phyloP scores from a whole-genome alignment of 176 grass and related monocot species.

The Zoysia pacifica region DNA sequence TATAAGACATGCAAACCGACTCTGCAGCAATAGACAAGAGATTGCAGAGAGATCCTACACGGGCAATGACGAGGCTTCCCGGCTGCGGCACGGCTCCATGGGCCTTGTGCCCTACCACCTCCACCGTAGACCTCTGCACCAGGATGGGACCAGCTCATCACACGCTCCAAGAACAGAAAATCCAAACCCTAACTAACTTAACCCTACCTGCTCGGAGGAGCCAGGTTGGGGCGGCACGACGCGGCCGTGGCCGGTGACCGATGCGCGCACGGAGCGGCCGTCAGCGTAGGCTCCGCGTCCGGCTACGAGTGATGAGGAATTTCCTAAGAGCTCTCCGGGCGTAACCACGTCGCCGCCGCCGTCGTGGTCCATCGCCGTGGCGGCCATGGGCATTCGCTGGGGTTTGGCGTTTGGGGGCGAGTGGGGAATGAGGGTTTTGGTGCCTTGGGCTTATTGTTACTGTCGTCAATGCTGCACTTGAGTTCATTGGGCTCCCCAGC shows the following conservation, averaged over 20 bases:
- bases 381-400: slow-evolving; percentile 40
- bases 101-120: slow-evolving; percentile 85
- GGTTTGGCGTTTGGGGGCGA: not conserved
- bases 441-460: slow-evolving; percentile 15
- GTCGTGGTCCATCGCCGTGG: slow-evolving; percentile 53
- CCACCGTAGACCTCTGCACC: slow-evolving; percentile 73
- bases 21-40: not conserved
- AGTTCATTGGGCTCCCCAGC: not conserved
- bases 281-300: slow-evolving; percentile 84
- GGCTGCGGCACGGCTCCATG: slow-evolving; percentile 80
- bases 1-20: not conserved
- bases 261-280: slow-evolving; percentile 64
- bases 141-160: slow-evolving; percentile 4
- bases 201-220: slow-evolving; percentile 59
- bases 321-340: slow-evolving; percentile 77
- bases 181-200: slow-evolving; percentile 32
- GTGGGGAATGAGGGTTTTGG: slow-evolving; percentile 13
- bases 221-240: slow-evolving; percentile 54
- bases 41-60: slow-evolving; percentile 48
- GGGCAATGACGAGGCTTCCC: slow-evolving; percentile 72
- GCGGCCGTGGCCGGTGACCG: slow-evolving; percentile 67
- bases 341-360: slow-evolving; percentile 62
- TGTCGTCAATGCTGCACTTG: not conserved
- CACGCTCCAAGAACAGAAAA: not conserved
- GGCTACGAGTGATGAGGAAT: slow-evolving; percentile 39